Percentiles rank a stretch among this genome's conserved stretches.
These are phyloP conservation scores for Fusarium xylarioides DNA, from an alignment of 2,329 filamentous ascomycete species.

Conservation along the genomic window DNA sequence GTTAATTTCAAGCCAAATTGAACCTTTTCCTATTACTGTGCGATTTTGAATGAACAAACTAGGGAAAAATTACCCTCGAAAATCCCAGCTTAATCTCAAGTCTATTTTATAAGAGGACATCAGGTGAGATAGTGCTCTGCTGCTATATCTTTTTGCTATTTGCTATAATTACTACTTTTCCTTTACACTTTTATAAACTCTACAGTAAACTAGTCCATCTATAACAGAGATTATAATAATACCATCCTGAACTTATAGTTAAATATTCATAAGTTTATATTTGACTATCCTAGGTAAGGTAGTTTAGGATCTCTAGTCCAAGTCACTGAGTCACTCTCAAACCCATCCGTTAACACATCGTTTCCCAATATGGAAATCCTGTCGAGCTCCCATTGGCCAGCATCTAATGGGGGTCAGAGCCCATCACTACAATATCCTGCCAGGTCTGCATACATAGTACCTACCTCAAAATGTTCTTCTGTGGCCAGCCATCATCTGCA, in stretches of 20 bases:
- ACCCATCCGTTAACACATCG: neutral
- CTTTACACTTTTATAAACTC: neutral
- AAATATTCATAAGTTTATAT: neutral
- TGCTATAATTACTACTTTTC: neutral
- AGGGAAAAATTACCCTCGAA: neutral
- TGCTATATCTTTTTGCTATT: neutral
- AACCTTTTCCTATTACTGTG: neutral
- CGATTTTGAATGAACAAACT: neutral
- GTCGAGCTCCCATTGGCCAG: constrained; percentile 22
- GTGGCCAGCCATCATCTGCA: neutral
- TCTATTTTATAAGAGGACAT: neutral
- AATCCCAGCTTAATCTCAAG: neutral
- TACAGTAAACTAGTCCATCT: neutral
- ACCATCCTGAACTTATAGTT: neutral
- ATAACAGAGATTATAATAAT: neutral
- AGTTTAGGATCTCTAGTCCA: neutral
- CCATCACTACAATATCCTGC: neutral
- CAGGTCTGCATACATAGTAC: no score
- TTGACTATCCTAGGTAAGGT: neutral
- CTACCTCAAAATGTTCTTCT: neutral
- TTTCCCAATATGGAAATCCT: constrained; percentile 20
- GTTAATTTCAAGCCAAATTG: neutral
- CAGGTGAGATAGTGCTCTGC: no score
- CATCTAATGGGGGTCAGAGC: neutral
- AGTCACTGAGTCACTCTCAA: neutral